Base-by-base conservation (phyloP, 768 basidiomycete species). In the Naganishia randhawae region DNA sequence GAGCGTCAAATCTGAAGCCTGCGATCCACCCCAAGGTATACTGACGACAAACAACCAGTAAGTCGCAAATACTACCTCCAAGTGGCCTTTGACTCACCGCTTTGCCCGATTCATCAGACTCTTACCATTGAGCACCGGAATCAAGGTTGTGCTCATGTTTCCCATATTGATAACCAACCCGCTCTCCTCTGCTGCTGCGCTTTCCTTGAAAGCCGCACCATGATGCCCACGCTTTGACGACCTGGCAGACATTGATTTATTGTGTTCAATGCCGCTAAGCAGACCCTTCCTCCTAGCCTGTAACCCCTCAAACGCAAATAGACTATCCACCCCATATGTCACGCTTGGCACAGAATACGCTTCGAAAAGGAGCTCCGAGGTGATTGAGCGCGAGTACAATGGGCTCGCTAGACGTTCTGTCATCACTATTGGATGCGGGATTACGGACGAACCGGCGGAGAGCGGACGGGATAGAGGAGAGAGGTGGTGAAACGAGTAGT, bases 281-380 rank as follows among this genome's bases (percentile, higher is more conserved):
- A 61, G n/a, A 3, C 57, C 57, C 37, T 61, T 61, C 57, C 57
- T 14, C 37, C 57, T 39, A 8, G 57, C 57, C 22, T 61, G 57
- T 25, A 61, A 41, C 17, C 51, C 48, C 19, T 53, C 50, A 35
- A 66, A 66, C 32, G 94, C 92, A 86, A 96, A 91, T 69, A 92
- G 81, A 13, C 89, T 87, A 75, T 99, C 96, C 67, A 96, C 83
- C 64, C 90, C 91, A 81, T 90, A 98, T 4, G 90, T 83, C 53
- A 97, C 83, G 6, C 88, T 87, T 0, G 95, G 94, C 4, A 88
- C 91, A 5, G 84, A 84, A 77, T 98, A 99, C 51, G 87, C 84
- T 81, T 99, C 96, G 76, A 99, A 99, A 81, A 99, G 86, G 33
- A 99, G 86, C 75, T 99, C 96, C 0, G 93, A 93, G 10, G 93